Conservation (phyloP, 306 rosid genomes). For the Cicer cuneatum region DNA sequence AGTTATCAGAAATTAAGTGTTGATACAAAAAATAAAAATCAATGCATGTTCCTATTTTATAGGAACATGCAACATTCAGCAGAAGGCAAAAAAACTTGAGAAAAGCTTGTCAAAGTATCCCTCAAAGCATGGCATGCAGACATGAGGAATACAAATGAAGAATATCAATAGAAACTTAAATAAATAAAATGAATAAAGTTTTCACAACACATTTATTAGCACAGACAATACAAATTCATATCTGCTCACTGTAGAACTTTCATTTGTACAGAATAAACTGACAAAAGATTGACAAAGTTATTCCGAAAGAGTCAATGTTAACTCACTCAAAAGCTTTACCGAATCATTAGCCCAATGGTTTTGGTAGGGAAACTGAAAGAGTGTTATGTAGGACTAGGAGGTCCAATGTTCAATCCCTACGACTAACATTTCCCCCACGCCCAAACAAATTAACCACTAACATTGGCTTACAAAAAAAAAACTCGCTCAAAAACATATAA, state of each 20-base stretch:
- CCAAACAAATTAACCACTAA: too few species aligned
- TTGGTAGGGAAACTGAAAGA: too few species aligned
- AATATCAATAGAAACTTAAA: neutral
- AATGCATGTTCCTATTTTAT: conserved; percentile 9
- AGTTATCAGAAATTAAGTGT: conserved; percentile 42
- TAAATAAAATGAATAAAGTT: conserved; percentile 25
- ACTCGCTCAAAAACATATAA: neutral
- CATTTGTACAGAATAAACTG: conserved; percentile 25
- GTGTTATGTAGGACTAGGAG: too few species aligned
- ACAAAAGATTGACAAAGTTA: neutral
- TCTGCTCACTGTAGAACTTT: neutral
- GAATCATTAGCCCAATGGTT: too few species aligned
- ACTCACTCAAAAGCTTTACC: conserved; percentile 11
- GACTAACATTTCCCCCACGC: too few species aligned
- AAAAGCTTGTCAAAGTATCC: conserved; percentile 20
- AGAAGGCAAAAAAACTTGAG: neutral
- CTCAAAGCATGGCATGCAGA: conserved; percentile 28
- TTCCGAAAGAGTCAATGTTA: neutral
- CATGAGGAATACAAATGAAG: neutral
- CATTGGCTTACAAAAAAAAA: too few species aligned
- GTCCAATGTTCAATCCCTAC: too few species aligned
- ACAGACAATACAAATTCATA: conserved; percentile 30
- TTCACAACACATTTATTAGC: neutral
- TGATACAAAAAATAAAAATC: conserved; percentile 35
- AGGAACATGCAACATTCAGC: conserved; percentile 23